Percentiles rank a stretch among this genome's conserved stretches.
Conservation (phyloP, 2,329 filamentous ascomycete genomes). For the Penicillium brevicompactum region DNA sequence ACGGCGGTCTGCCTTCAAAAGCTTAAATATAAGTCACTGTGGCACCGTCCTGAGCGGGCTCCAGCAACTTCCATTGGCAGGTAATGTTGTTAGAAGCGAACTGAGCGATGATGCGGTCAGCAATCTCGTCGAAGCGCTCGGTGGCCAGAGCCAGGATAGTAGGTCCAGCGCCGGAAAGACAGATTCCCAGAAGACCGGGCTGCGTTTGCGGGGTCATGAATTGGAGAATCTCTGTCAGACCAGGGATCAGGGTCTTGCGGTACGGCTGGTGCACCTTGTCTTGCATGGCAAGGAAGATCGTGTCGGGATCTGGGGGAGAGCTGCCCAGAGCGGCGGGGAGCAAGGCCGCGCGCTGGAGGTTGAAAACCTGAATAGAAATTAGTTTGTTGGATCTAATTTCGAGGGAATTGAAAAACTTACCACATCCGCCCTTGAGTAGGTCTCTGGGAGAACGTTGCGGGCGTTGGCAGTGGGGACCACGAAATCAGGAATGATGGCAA, state of each 20-base stretch:
- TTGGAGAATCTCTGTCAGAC: conserved; percentile 84
- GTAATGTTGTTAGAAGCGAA: conserved; percentile 68
- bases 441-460: conserved; percentile 76
- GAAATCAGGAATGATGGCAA: conserved; percentile 94
- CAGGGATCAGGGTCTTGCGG: conserved; percentile 86
- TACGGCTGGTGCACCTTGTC: conserved; percentile 98
- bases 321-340: conserved; percentile 86
- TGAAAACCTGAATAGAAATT: conserved; percentile 61
- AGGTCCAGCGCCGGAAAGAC: conserved; percentile 89
- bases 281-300: conserved; percentile 98
- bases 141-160: conserved; percentile 94
- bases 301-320: conserved; percentile 85
- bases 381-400: background rate
- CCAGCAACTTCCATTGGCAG: conserved; percentile 84
- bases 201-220: conserved; percentile 87
- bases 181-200: conserved; percentile 87
- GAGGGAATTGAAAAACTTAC: conserved; percentile 53
- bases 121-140: conserved; percentile 84
- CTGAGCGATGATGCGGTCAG: conserved; percentile 71
- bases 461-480: conserved; percentile 94
- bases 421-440: conserved; percentile 79
- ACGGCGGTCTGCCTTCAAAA: background rate
- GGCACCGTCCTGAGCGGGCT: conserved; percentile 72
- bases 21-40: conserved; percentile 33
- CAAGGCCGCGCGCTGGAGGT: conserved; percentile 89